Evolutionary conservation across 768 basidiomycete species (phyloP).

Genomic region (Asterophora lycoperdoides): DNA sequence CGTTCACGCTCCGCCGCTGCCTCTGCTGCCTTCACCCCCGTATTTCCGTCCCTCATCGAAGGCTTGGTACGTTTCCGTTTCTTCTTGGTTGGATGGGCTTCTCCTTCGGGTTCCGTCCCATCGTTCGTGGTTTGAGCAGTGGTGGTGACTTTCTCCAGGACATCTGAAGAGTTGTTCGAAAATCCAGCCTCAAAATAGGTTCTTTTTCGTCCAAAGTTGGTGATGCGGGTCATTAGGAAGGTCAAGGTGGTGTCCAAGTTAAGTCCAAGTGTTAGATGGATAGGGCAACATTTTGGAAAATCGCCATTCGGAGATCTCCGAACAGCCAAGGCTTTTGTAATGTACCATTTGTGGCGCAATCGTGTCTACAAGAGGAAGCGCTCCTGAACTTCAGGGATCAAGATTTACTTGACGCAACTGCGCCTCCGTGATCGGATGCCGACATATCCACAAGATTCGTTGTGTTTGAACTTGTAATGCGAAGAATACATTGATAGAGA

Average conservation of each 20-base stretch:
- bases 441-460: no score
- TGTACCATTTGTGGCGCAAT: no score
- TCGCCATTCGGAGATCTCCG: no score
- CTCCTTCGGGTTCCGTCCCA: conserved; percentile 6
- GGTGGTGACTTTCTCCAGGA: conserved; percentile 10
- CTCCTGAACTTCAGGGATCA: no score
- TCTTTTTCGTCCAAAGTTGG: conserved; percentile 71
- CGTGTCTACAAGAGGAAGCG: no score
- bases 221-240: conserved; percentile 62
- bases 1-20: conserved; percentile 14
- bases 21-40: conserved; percentile 24
- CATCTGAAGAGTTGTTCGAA: conserved; percentile 16
- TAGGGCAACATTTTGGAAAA: background rate
- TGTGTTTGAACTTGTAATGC: no score
- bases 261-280: background rate
- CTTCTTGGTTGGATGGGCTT: conserved; percentile 41
- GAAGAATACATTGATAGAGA: no score
- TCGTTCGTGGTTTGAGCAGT: conserved; percentile 1
- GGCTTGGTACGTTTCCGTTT: conserved; percentile 55
- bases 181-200: conserved; percentile 67
- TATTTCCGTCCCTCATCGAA: conserved; percentile 37
- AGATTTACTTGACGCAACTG: no score
- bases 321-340: no score
- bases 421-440: no score
- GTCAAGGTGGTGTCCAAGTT: background rate